A percentile compares a stretch with the other conserved stretches of the same genome.
phyloP scores from a whole-genome alignment of 2,329 filamentous ascomycete species.

The Colletotrichum sp. region DNA sequence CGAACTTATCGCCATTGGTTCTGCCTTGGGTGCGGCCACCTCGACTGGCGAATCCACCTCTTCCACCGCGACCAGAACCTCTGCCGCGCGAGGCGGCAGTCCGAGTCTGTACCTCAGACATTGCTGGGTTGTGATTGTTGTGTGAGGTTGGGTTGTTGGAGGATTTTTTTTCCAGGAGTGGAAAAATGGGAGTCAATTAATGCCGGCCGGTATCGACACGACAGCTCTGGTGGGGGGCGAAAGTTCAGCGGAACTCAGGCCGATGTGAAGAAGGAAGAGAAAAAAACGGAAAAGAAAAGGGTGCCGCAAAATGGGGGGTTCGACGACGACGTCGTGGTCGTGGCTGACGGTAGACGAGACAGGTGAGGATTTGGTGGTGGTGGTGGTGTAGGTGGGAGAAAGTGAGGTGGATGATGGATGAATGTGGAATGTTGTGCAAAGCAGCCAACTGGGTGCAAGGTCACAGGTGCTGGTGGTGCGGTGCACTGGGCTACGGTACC shows the following conservation, averaged over 20 bases:
- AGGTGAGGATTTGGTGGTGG: constrained; percentile 26
- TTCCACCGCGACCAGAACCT: constrained; percentile 86
- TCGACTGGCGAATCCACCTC: constrained; percentile 76
- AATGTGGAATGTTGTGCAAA: constrained; percentile 24
- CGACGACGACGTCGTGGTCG: constrained; percentile 21
- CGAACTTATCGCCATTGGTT: constrained; percentile 74
- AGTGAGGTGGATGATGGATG: constrained; percentile 25
- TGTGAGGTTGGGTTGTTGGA: constrained; percentile 8
- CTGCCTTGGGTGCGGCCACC: constrained; percentile 68
- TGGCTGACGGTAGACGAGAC: constrained; percentile 22
- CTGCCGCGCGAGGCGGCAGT: constrained; percentile 85
- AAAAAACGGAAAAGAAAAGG: constrained; percentile 28
- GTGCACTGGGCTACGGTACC: neutral
- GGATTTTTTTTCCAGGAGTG: constrained; percentile 17
- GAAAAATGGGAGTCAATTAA: constrained; percentile 19
- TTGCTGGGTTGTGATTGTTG: constrained; percentile 41
- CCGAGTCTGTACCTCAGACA: constrained; percentile 95
- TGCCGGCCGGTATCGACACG: constrained; percentile 20
- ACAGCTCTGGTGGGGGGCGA: constrained; percentile 19
- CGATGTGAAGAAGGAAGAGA: constrained; percentile 23
- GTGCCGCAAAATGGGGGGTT: constrained; percentile 15
- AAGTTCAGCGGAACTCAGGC: constrained; percentile 26
- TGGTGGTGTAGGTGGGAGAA: constrained; percentile 21
- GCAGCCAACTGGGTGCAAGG: neutral
- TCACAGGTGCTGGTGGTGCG: neutral